Conservation (phyloP, 108 stramenopile species). For the Chaetoceros muelleri region DNA sequence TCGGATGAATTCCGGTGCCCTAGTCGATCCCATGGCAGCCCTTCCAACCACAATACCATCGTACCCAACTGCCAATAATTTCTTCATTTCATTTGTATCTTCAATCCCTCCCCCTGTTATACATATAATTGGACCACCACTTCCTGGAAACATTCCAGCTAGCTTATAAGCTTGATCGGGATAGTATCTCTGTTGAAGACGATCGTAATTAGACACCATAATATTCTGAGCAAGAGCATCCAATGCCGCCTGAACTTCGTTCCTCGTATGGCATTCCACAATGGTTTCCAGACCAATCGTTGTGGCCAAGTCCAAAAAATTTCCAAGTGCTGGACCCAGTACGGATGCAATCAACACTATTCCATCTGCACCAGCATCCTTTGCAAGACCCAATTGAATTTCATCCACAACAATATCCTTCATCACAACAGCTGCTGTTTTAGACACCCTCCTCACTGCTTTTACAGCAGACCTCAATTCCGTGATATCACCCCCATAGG, state of each 20-base stretch:
- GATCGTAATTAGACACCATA: conserved; percentile 77
- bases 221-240: conserved; percentile 72
- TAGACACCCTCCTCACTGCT: conserved; percentile 48
- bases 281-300: conserved; percentile 81
- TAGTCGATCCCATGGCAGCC: conserved; percentile 70
- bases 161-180: conserved; percentile 74
- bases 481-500: conserved; percentile 74
- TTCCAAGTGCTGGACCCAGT: conserved; percentile 66
- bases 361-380: conserved; percentile 83
- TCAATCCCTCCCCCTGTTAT: conserved; percentile 76
- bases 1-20: conserved; percentile 80
- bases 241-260: conserved; percentile 76
- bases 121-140: conserved; percentile 73
- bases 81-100: conserved; percentile 70
- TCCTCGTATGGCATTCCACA: conserved; percentile 83
- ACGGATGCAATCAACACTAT: conserved; percentile 71
- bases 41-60: conserved; percentile 82
- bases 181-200: conserved; percentile 44
- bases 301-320: conserved; percentile 79
- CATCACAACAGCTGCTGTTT: conserved; percentile 79
- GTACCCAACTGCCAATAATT: conserved; percentile 74
- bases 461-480: conserved; percentile 67
- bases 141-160: conserved; percentile 79
- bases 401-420: conserved; percentile 90
- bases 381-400: conserved; percentile 79